phyloP scores from a whole-genome alignment of 1,139 yeast genomes.

The Blastobotrys malaysiensis region DNA sequence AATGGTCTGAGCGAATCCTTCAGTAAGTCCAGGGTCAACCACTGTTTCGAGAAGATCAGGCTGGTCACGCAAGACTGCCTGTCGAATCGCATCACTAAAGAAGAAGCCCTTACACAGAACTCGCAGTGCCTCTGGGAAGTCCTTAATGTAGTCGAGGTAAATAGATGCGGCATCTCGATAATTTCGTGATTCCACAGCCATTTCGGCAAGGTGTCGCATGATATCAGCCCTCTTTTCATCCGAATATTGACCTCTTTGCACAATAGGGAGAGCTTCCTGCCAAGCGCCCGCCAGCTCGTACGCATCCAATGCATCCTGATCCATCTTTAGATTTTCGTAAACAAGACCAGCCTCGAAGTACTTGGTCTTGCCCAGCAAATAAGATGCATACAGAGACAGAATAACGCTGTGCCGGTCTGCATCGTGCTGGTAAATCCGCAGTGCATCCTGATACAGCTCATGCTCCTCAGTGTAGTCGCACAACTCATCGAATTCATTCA shows the following conservation, averaged over 20 bases:
- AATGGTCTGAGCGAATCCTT: slow-evolving; percentile 81
- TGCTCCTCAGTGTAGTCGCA: slow-evolving; percentile 68
- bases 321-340: slow-evolving; percentile 61
- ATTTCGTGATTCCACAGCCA: slow-evolving; percentile 62
- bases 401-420: slow-evolving; percentile 46
- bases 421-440: slow-evolving; percentile 57
- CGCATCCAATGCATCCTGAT: slow-evolving; percentile 58
- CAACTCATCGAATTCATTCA: slow-evolving; percentile 50
- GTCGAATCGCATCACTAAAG: slow-evolving; percentile 70
- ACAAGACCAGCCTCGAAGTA: slow-evolving; percentile 71
- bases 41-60: slow-evolving; percentile 46
- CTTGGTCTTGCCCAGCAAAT: slow-evolving; percentile 44
- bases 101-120: slow-evolving; percentile 70
- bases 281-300: slow-evolving; percentile 70
- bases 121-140: slow-evolving; percentile 57
- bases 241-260: slow-evolving; percentile 33
- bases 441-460: slow-evolving; percentile 64
- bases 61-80: slow-evolving; percentile 40
- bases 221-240: slow-evolving; percentile 36
- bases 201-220: slow-evolving; percentile 54
- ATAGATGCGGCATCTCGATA: slow-evolving; percentile 84
- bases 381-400: slow-evolving; percentile 56
- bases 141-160: slow-evolving; percentile 54
- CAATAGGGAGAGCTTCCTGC: slow-evolving; percentile 74
- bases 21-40: slow-evolving; percentile 71